These are phyloP conservation scores for Cladosporium sphaerospermum DNA, from an alignment of 2,329 filamentous ascomycete genomes.

Conservation along the genomic window DNA sequence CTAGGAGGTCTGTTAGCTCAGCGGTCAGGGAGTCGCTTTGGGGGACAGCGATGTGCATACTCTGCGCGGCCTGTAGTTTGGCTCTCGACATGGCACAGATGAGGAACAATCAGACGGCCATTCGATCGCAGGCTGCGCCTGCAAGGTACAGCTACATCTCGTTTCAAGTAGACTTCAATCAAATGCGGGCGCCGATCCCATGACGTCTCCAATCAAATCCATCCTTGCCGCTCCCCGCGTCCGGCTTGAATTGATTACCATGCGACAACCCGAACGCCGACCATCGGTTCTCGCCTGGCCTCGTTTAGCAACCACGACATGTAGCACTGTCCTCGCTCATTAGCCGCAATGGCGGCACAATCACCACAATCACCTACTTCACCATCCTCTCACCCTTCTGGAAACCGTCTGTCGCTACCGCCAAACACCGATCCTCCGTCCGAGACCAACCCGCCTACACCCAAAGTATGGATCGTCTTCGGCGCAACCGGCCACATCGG, in stretches of 20 bases:
- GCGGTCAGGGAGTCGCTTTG: neutral
- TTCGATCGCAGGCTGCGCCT: neutral
- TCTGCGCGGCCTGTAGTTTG: slow-evolving; percentile 28
- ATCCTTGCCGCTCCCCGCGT: neutral
- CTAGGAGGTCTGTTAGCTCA: slow-evolving; percentile 9
- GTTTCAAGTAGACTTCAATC: slow-evolving; percentile 5
- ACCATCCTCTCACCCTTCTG: neutral
- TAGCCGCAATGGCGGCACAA: slow-evolving; percentile 15
- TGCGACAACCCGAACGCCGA: neutral
- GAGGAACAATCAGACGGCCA: neutral
- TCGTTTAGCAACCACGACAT: slow-evolving; percentile 3
- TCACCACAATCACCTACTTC: slow-evolving; percentile 15
- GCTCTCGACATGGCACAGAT: slow-evolving; percentile 28
- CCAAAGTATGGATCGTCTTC: slow-evolving; percentile 90
- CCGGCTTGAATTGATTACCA: neutral
- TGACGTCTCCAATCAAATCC: slow-evolving; percentile 1
- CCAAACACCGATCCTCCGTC: slow-evolving; percentile 80
- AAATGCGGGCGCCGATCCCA: slow-evolving; percentile 9
- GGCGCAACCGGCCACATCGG: slow-evolving; percentile 97
- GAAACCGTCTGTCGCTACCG: slow-evolving; percentile 55
- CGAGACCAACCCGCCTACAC: slow-evolving; percentile 61
- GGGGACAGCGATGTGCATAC: slow-evolving; percentile 10
- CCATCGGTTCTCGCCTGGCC: neutral
- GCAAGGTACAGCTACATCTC: neutral
- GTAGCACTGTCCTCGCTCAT: slow-evolving; percentile 6